Base-by-base conservation (phyloP, 1,139 yeast genomes). In the Tardiomyces digboiensis region DNA sequence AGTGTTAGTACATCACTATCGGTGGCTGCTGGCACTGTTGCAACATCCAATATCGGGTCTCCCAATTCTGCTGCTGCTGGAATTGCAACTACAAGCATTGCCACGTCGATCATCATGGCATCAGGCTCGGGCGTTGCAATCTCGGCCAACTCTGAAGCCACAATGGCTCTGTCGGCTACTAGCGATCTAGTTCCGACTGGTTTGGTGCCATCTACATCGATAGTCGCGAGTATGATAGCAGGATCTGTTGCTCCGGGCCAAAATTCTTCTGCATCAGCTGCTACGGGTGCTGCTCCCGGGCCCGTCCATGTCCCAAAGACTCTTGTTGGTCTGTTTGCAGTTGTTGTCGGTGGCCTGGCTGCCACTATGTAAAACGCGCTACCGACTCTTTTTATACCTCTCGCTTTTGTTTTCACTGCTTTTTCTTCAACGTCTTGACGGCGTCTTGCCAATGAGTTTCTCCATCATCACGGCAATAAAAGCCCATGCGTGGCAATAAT, bases 301-400 rank as follows among this genome's bases (percentile, higher is more conserved):
- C 33, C 33, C 8, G 41, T 44, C 22, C 48, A 44, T 42, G 43
- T 49, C 19, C 49, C 56, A 19, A 46, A 49, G 47, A 48, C 46
- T 40, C 41, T 49, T 37, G 41, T 51, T 14, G 55, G 54, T 20
- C 43, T 53, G 14, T 42, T 43, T 21, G 52, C 46, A 26, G 49
- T 49, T 19, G 29, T 52, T 38, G 40, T 50, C 29, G 52, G 52
- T 29, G 46, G 52, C 33, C 43, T 51, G 29, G 51, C 51, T 22
- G 38, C 50, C 36, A 37, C 42, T 20, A 23, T 45, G 36, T 46
- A 48, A 46, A 19, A 14, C 19, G 38, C 23, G 12, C 26, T 22
- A 12, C 26, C 7, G 12, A 22, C 14, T 26, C 33, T 26, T 26
- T 4, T 26, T 8, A n/a, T 26, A 26, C 33, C 16, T 3, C 33